phyloP scores from a whole-genome alignment of 805 yeast genomes.

The Cyberlindnera mycetangii region DNA sequence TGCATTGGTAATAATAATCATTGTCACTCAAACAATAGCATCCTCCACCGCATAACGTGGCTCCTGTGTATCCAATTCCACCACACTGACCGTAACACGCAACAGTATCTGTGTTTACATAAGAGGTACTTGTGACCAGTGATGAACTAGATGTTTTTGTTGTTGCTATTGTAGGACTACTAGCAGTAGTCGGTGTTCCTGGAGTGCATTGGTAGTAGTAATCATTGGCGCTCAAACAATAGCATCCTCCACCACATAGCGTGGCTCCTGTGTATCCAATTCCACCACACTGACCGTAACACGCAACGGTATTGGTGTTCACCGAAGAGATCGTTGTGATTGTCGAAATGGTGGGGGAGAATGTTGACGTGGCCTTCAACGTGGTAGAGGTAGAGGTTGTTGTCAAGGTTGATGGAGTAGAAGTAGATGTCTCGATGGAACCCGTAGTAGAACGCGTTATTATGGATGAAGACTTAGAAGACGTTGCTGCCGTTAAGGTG shows the following conservation, averaged over 20 bases:
- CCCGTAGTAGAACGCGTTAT: background rate
- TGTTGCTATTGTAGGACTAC: background rate
- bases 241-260: conserved; percentile 11
- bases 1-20: conserved; percentile 20
- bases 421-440: background rate
- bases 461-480: background rate
- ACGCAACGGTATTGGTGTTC: background rate
- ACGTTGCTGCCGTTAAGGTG: background rate
- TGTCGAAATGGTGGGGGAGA: too few relatives aligned
- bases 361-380: background rate
- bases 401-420: background rate
- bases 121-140: background rate
- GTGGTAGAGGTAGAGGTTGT: too few relatives aligned
- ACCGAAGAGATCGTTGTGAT: background rate
- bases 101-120: background rate
- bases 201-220: conserved; percentile 17
- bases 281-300: conserved; percentile 20
- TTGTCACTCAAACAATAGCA: conserved; percentile 13
- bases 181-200: conserved; percentile 2
- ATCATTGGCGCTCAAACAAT: conserved; percentile 6
- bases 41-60: conserved; percentile 15
- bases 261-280: conserved; percentile 6
- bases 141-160: conserved; percentile 8
- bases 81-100: conserved; percentile 20
- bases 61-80: conserved; percentile 13